Base-by-base conservation (phyloP, 441 rosid species). In the Erysimum pusillum region DNA sequence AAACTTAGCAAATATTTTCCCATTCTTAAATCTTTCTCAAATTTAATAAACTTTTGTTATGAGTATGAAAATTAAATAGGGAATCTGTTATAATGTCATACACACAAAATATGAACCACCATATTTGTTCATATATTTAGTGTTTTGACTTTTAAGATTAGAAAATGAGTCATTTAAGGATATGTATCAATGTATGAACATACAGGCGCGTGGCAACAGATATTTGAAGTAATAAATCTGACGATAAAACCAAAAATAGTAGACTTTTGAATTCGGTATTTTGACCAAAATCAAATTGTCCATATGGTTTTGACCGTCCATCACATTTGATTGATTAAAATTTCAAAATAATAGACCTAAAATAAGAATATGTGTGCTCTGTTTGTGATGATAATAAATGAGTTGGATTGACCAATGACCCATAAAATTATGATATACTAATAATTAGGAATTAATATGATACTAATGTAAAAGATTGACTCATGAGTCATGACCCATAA, bases 1-100 rank as follows among this genome's bases (percentile, higher is more conserved):
- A 64, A 45, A 56, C 57, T 10, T 44, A 56, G 48, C 9, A 45
- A 6, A 64, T 1, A 34, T 54, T 22, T 74, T n/a, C 65, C 54
- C 77, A 64, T 74, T 9, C 0, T 4, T 9, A 5, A 12, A 15
- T 35, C n/a, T 28, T 31, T 54, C 2, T 28, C 15, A 28, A 34
- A 54, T 35, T n/a, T 59, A 59, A 15, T 34, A 59, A 9, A 10
- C 25, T 59, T 12, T 5, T 15, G 44, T 35, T 4, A 58, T 5
- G 36, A 4, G 2, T 56, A 54, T 54, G 35, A 20, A 7, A 3
- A 31, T 56, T n/a, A 49, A 3, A 48, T 22, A 22, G 2, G 2
- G 2, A 17, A 49, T 18, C 5, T 49, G 54, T 8, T 9, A 18
- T 20, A 18, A 9, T 9, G 13, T 9, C 25, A 12, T 1, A 44